Evolutionary conservation across 176 grass and related monocot species (phyloP), one percentile per base, ranked within the genome.

Genomic region (Triticum monococcum): DNA sequence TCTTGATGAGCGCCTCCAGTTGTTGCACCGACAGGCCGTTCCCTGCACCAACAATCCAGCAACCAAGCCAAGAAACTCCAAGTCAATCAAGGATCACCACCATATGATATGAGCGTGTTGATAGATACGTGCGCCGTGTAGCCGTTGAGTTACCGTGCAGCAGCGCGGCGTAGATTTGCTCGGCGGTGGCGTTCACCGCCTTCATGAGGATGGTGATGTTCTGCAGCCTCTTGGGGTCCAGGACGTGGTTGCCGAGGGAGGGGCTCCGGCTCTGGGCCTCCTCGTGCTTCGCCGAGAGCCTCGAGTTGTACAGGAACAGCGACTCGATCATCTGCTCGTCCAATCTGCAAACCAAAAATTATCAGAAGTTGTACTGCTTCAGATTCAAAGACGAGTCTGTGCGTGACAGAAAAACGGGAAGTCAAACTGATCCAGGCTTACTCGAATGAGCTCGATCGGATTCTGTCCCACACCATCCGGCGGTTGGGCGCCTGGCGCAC

Each of bases 161-260:
- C 65, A 98, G 72, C 25, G 94, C 84, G 78, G 88, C 40, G 76
- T 86, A 96, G 68, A 99, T 88, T 81, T 94, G 93, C 8, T 99
- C 90, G 22, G 84, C 37, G 3, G 77, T 89, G 28, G 97, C 82
- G 85, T 90, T 94, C 23, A 99, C 61, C 9, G 94, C 93, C 89
- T 99, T 99, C 88, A 96, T 91, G 7, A 99, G 81, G 68, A 99
- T 96, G 83, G 91, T 99, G 80, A 92, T 87, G 90, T 99, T 99
- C 88, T 99, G 97, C 50, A 99, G 79, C 46, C 94, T 68, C 84
- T 98, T 96, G 75, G 94, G 87, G 79, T 98, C 93, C 41, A 98
- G 81, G 70, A 96, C 86, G 69, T 94, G 93, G 81, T 96, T 86
- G 33, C 81, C 88, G 2, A 95, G 96, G 24, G 96, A 96, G 38